A percentile compares a stretch with the other conserved stretches of the same genome.
Conservation (phyloP, 306 rosid species). For the Cucurbita moschata region DNA sequence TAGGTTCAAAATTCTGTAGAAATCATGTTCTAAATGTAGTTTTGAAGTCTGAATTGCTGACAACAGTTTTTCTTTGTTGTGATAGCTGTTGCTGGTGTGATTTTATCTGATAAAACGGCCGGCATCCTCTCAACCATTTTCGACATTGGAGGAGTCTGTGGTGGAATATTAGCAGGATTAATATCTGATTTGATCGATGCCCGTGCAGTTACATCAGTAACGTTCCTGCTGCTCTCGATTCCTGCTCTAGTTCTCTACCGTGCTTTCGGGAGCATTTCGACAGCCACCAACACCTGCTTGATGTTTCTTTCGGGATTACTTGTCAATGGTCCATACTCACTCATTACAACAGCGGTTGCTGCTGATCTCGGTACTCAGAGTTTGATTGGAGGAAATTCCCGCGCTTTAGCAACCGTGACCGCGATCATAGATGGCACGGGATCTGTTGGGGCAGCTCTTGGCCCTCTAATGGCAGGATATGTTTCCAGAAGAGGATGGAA, state of each 20-base stretch:
- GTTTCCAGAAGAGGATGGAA: slow-evolving; percentile 65
- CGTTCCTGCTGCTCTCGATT: slow-evolving; percentile 57
- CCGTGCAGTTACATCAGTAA: slow-evolving; percentile 63
- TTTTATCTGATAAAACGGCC: slow-evolving; percentile 62
- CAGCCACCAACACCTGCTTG: slow-evolving; percentile 38
- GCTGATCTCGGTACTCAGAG: slow-evolving; percentile 77
- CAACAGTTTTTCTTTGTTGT: not conserved
- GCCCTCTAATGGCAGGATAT: slow-evolving; percentile 82
- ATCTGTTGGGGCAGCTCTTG: slow-evolving; percentile 76
- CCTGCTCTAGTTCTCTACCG: slow-evolving; percentile 71
- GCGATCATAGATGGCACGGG: slow-evolving; percentile 95
- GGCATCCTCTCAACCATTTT: slow-evolving; percentile 81
- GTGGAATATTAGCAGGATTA: slow-evolving; percentile 74
- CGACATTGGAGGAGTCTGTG: slow-evolving; percentile 78
- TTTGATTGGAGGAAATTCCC: slow-evolving; percentile 31
- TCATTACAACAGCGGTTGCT: slow-evolving; percentile 86
- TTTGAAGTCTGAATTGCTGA: not conserved
- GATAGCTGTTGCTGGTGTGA: slow-evolving; percentile 76
- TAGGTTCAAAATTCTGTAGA: not conserved
- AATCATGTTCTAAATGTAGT: not conserved
- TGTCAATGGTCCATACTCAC: slow-evolving; percentile 56
- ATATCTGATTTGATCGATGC: slow-evolving; percentile 82
- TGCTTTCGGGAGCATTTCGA: slow-evolving; percentile 56
- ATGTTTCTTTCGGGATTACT: slow-evolving; percentile 64
- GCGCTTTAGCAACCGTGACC: slow-evolving; percentile 76